Percentiles rank a stretch among this genome's conserved stretches.
Conservation (phyloP, 139 green algal genomes). For the Mychonastes homosphaera region DNA sequence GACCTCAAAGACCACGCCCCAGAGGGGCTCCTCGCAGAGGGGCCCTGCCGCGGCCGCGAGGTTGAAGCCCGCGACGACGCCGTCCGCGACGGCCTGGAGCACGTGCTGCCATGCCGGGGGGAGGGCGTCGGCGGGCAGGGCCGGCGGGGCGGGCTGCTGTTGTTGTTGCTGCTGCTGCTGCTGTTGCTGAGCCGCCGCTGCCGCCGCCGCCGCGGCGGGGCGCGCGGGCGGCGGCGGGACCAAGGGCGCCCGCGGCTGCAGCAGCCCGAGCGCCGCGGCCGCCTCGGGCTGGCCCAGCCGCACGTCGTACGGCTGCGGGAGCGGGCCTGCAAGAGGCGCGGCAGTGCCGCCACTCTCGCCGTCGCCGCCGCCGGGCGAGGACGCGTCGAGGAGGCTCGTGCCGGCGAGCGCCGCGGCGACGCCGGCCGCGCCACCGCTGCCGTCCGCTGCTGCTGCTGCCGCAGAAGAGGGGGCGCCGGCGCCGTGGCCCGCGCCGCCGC, state of each 20-base stretch:
- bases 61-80: conserved; percentile 81
- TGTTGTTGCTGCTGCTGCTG: not conserved
- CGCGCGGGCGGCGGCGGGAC: not conserved
- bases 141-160: not conserved
- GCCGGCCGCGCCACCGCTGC: not conserved
- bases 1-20: conserved; percentile 74
- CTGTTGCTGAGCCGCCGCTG: not conserved
- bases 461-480: no score
- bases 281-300: not conserved
- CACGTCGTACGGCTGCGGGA: no score
- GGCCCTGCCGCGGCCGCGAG: conserved; percentile 71
- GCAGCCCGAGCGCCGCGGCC: not conserved
- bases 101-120: conserved; percentile 20
- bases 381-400: not conserved
- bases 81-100: conserved; percentile 46
- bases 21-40: conserved; percentile 94
- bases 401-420: not conserved
- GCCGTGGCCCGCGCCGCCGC: no score
- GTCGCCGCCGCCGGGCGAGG: not conserved
- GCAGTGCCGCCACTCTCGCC: no score
- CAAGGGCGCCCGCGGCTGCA: not conserved
- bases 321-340: no score
- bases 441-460: not conserved
- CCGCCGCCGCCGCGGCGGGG: not conserved
- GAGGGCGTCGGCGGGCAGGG: conserved; percentile 6